Conservation (phyloP, 1,284 basidiomycete genomes). For the Cutaneotrichosporon daszewskae region DNA sequence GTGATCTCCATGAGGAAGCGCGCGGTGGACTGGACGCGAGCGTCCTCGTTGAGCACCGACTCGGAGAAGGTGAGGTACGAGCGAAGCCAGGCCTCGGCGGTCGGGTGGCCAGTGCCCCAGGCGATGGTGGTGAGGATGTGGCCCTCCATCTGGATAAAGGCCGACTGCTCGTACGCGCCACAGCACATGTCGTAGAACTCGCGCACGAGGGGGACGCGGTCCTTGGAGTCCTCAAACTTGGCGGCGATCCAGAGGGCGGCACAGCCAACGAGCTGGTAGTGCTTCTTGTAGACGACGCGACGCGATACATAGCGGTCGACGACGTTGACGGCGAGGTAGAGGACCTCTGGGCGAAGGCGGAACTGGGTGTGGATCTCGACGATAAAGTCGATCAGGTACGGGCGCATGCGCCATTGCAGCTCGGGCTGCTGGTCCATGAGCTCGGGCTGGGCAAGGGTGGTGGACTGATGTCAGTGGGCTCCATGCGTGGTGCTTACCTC, state of each 20-base stretch:
- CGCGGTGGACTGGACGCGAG: constrained; percentile 85
- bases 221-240: constrained; percentile 99
- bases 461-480: constrained; percentile 52
- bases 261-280: constrained; percentile 98
- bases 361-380: constrained; percentile 98
- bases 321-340: constrained; percentile 97
- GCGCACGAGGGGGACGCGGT: constrained; percentile 89
- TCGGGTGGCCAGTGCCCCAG: constrained; percentile 96
- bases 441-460: constrained; percentile 79
- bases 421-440: constrained; percentile 99
- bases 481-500: constrained; percentile 64
- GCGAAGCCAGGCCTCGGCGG: constrained; percentile 94
- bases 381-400: constrained; percentile 96
- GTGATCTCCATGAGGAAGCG: constrained; percentile 98
- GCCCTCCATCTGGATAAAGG: constrained; percentile 93
- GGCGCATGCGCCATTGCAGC: constrained; percentile 97
- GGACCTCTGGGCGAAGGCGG: constrained; percentile 91
- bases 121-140: constrained; percentile 94
- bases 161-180: constrained; percentile 89
- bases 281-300: constrained; percentile 96
- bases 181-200: constrained; percentile 93
- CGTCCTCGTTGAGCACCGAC: constrained; percentile 64
- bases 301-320: constrained; percentile 98
- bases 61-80: constrained; percentile 47
- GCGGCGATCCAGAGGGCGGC: constrained; percentile 98